Percentiles rank a stretch among this genome's conserved stretches.
Conservation (phyloP, 352 stramenopile genomes). For the Globisporangium ultimum region DNA sequence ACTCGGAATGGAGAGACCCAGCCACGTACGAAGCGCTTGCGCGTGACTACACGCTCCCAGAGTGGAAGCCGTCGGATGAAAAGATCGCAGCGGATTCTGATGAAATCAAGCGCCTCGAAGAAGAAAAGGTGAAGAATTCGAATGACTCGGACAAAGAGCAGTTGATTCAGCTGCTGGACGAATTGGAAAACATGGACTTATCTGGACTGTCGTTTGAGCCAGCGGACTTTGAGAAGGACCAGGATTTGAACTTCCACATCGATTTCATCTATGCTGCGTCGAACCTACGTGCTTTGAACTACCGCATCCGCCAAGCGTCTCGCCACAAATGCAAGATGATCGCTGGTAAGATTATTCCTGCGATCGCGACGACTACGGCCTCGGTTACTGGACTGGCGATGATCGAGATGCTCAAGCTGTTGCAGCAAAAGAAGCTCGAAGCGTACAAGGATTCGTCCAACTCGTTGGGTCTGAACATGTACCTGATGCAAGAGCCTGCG, state of each 20-base stretch:
- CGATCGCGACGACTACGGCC: constrained; percentile 99
- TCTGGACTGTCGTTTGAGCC: constrained; percentile 63
- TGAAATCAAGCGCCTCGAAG: constrained; percentile 62
- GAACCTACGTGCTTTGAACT: constrained; percentile 94
- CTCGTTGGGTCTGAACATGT: constrained; percentile 91
- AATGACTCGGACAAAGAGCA: constrained; percentile 63
- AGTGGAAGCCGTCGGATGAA: constrained; percentile 72
- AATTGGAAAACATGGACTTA: constrained; percentile 60
- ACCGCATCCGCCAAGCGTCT: constrained; percentile 78
- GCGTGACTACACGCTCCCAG: constrained; percentile 31
- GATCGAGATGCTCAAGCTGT: constrained; percentile 84
- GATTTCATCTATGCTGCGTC: constrained; percentile 97
- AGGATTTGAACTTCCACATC: constrained; percentile 95
- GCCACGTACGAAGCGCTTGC: constrained; percentile 60
- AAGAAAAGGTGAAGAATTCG: constrained; percentile 62
- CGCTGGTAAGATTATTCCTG: constrained; percentile 99
- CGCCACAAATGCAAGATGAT: constrained; percentile 97
- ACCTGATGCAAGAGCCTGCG: constrained; percentile 89
- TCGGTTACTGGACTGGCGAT: constrained; percentile 98
- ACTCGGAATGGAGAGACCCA: constrained; percentile 79
- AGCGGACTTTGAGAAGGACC: constrained; percentile 98
- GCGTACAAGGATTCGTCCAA: constrained; percentile 93
- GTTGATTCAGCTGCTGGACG: constrained; percentile 64
- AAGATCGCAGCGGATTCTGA: constrained; percentile 75
- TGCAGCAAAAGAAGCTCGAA: constrained; percentile 86